Base-by-base conservation (phyloP, 495 filamentous ascomycete genomes). In the Aspergillus ellipticus region DNA sequence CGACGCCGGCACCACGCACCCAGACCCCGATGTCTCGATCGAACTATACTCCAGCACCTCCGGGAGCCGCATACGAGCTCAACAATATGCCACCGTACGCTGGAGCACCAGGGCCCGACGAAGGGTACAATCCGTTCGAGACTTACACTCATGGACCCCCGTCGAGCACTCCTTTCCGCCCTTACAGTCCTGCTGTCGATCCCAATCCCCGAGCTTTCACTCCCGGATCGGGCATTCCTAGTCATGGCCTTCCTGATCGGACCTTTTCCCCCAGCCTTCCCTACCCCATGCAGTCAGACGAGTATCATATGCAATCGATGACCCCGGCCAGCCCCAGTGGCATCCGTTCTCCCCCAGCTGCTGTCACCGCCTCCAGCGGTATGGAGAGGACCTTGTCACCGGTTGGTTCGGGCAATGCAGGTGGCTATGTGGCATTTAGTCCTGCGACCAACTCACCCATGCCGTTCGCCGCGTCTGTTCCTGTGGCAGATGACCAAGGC, bases 131-230 rank as follows among this genome's bases (percentile, higher is more conserved):
- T 26, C 52, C 57, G 8, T 62, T 59, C 28, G 48, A 51, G 13
- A 29, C 57, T 6, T 57, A 66, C 21, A 33, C 60, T n/a, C 26
- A 46, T 15, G 26, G 49, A 31, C 35, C 48, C 9, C 21, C 39
- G 17, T 47, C 50, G 6, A 46, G 31, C 7, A 47, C 31, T 17
- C 53, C 62, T 10, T 65, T 61, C 42, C 56, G 53, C 22, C 28
- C 59, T 4, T 61, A 58, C 31, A 55, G 19, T 20, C 52, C 62
- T 6, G 53, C 59, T 2, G 41, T 20, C 35, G 60, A 57, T 28
- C 61, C 62, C 4, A 48, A 58, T 29, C 31, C 54, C 17, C 64
- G 66, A 29, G 58, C 61, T 4, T 50, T 63, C 31, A 63, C 61
- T 0, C 52, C 59, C 17, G 49, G 56, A 15, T 33, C 37, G 13